Evolutionary conservation across 345 rosid genomes (phyloP), one percentile per base, ranked within the genome.

Genomic region (Hirschfeldia incana): DNA sequence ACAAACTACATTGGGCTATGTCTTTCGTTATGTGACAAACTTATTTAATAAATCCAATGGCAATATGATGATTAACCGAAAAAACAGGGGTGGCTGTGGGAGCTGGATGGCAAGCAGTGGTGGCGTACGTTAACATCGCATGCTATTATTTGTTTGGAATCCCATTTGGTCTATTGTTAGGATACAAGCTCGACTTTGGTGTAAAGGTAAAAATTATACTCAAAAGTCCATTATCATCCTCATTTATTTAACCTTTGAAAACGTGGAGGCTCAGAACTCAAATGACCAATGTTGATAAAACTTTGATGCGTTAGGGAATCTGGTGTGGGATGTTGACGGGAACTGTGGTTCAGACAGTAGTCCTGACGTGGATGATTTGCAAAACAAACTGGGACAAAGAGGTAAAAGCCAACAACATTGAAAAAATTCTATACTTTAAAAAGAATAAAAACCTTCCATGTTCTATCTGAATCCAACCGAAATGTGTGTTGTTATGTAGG

Each of bases 321-420:
- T 92, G 96, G 97, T 68, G 39, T 2, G 94, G 96, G 16, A 92
- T 92, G 97, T 27, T 92, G 27, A 65, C 79, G 1, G 97, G 97
- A 37, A 89, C 91, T 0, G 73, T 84, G 65, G 73, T 87, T 15
- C 97, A 92, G 69, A 88, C 92, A 4, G 59, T 75, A 57, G 84
- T 88, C 2, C 85, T 92, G 1, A 82, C 84, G 11, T 77, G 74
- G 69, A 89, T 92, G 91, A 78, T 90, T 15, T 89, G 81, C 69
- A 88, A 73, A 75, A 89, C 94, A 17, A 88, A 90, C 53, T 92
- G 97, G 97, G 85, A 51, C 76, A 84, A 51, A 70, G 97, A 92
- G 88, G 96, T 85, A 61, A n/a, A 30, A 65, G n/a, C 63, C 4
- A 15, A 11, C 36, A 57, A 2, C 6, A 15, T 21, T 10, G n/a